Conservation (phyloP, 2,329 filamentous ascomycete species). For the Xylaria hypoxylon region DNA sequence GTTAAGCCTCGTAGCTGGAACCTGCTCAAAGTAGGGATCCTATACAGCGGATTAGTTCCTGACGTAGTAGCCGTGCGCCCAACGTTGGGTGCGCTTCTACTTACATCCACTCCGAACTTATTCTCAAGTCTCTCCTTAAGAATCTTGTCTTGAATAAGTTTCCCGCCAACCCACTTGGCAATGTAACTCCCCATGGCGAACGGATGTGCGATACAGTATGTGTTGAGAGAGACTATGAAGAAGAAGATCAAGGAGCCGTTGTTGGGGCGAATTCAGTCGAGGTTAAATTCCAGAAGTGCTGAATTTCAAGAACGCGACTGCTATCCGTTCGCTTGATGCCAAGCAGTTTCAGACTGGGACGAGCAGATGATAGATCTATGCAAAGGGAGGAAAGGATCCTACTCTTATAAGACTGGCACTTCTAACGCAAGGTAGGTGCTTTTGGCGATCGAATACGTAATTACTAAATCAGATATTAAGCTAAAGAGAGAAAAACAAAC, state of each 20-base stretch:
- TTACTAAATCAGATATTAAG: neutral
- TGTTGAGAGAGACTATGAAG: neutral
- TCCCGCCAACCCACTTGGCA: conserved; percentile 38
- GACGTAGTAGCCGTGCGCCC: conserved; percentile 11
- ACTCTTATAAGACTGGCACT: neutral
- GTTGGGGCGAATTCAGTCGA: conserved; percentile 3
- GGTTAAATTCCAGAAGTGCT: neutral
- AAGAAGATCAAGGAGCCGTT: neutral
- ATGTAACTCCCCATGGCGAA: conserved; percentile 32
- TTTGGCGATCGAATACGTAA: conserved; percentile 8
- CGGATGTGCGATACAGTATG: neutral
- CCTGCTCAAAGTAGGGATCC: conserved; percentile 91
- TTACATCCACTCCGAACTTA: conserved; percentile 37
- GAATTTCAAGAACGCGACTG: neutral
- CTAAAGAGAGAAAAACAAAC: neutral
- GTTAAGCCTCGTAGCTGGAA: conserved; percentile 77
- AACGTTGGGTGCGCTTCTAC: conserved; percentile 3
- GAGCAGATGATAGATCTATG: conserved; percentile 2
- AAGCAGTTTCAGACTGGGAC: conserved; percentile 22
- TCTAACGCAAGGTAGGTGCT: neutral
- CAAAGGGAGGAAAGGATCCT: neutral
- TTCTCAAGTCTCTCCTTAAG: conserved; percentile 41
- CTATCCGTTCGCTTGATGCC: conserved; percentile 9
- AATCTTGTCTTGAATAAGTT: conserved; percentile 40
- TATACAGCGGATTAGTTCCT: conserved; percentile 57